Percentiles rank a stretch among this genome's conserved stretches.
Evolutionary conservation across 129 eudicot genomes (phyloP).

Genomic region (Centaurea solstitialis): DNA sequence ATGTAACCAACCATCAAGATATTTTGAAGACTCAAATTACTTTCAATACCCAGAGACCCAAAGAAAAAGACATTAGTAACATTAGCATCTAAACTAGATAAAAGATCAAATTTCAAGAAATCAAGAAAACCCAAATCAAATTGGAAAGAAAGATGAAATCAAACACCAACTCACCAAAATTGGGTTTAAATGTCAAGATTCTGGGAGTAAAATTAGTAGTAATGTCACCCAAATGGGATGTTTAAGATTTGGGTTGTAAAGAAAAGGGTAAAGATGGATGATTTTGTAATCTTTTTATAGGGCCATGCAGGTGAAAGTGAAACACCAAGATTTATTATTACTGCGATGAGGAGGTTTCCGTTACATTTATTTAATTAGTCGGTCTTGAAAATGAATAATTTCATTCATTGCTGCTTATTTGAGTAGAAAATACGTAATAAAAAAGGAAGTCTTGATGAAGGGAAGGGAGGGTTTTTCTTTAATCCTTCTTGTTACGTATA

Average conservation of each 20-base stretch:
- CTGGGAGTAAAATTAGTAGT: background rate
- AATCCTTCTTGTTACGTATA: background rate
- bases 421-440: conserved; percentile 13
- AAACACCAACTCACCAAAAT: conserved; percentile 26
- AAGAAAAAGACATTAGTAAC: background rate
- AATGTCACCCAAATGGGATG: background rate
- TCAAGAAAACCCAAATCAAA: conserved; percentile 11
- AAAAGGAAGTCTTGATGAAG: background rate
- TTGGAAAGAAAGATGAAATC: conserved; percentile 10
- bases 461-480: background rate
- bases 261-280: conserved; percentile 28
- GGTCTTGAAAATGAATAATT: background rate
- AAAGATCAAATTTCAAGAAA: conserved; percentile 6
- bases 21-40: background rate
- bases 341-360: no score
- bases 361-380: background rate
- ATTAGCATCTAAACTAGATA: background rate
- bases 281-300: conserved; percentile 50
- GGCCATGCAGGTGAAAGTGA: conserved; percentile 66
- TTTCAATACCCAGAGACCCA: background rate
- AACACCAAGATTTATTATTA: conserved; percentile 30
- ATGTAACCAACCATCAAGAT: background rate
- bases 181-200: conserved; percentile 10
- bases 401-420: conserved; percentile 24
- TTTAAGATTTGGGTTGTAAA: conserved; percentile 26